These are phyloP conservation scores for Elsinoe perseae DNA, from an alignment of 2,329 filamentous ascomycete genomes.

Conservation along the genomic window DNA sequence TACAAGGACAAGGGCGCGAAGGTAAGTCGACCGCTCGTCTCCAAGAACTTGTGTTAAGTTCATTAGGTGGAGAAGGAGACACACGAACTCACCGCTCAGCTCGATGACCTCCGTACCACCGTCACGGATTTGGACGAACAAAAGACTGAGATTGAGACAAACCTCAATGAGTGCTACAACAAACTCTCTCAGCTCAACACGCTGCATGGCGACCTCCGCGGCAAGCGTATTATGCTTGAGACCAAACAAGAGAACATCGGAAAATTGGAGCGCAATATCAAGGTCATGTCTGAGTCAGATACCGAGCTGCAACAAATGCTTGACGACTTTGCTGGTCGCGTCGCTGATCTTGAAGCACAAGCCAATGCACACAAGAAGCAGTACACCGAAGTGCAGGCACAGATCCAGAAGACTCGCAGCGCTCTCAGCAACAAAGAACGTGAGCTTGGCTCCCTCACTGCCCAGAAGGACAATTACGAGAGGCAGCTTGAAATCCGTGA, in stretches of 20 bases:
- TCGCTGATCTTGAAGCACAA: constrained; percentile 56
- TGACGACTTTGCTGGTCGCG: constrained; percentile 68
- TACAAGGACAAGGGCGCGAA: constrained; percentile 79
- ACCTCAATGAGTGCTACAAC: constrained; percentile 59
- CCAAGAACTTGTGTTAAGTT: constrained; percentile 9
- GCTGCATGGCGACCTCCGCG: constrained; percentile 66
- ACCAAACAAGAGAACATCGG: constrained; percentile 63
- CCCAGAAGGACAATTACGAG: constrained; percentile 81
- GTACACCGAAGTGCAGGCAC: constrained; percentile 55
- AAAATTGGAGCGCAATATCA: constrained; percentile 63
- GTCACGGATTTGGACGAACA: constrained; percentile 27
- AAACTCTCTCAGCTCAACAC: constrained; percentile 66
- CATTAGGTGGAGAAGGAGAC: constrained; percentile 53
- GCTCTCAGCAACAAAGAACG: constrained; percentile 41
- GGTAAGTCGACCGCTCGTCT: constrained; percentile 24
- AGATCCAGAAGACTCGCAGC: constrained; percentile 41
- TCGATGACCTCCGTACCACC: constrained; percentile 16
- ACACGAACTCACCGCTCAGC: constrained; percentile 51
- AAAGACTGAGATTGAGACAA: constrained; percentile 33
- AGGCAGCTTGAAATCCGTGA: constrained; percentile 65
- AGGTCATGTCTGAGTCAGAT: constrained; percentile 72
- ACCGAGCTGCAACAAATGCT: constrained; percentile 63
- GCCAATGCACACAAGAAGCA: constrained; percentile 51
- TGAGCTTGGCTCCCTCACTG: constrained; percentile 70
- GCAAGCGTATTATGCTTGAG: constrained; percentile 66